Base-by-base conservation (phyloP, 331 rosid species). In the Malus hybrid region DNA sequence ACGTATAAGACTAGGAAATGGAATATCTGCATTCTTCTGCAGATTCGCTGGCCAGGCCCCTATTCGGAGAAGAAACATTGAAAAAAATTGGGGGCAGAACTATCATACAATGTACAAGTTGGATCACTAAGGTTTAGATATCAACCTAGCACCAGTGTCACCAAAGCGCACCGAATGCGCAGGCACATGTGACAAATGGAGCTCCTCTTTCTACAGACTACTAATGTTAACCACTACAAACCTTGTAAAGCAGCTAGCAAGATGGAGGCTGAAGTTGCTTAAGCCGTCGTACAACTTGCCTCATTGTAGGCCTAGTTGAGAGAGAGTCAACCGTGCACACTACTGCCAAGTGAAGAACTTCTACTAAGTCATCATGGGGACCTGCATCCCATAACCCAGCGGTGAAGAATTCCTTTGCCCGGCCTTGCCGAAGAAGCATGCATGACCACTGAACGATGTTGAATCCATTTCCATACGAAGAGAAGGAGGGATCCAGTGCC, bases 201-300 rank as follows among this genome's bases (percentile, higher is more conserved):
- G 63, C 84, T 62, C 72, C 46, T 39, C 80, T 74, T 71, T 80
- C 93, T 88, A 89, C 77, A 71, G 65, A 84, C 52, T 65, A 73
- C 86, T 74, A 69, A 70, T 71, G 85, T 79, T 80, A 83, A 88
- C 77, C 67, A 68, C 44, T 70, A 66, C 65, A 48, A 66, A 20
- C 78, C 79, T 69, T 42, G 28, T 65, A 66, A 7, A 73, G 56
- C 33, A 31, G 75, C 90, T 90, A 93, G 80, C 88, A 93, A 15
- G 96, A 90, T 36, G 93, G 97, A 16, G 98, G 97, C 82, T 93
- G 92, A 84, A 93, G 90, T 79, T 93, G 98, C 88, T 89, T 93
- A 5, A 93, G 89, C 88, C 96, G 86, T 31, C 96, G 80, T 14
- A 93, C 97, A 50, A 89, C 98, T 67, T 88, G 97, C 77, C 91